Conservation (phyloP, 176 grass and related monocot species). For the Triticum turgidum region DNA sequence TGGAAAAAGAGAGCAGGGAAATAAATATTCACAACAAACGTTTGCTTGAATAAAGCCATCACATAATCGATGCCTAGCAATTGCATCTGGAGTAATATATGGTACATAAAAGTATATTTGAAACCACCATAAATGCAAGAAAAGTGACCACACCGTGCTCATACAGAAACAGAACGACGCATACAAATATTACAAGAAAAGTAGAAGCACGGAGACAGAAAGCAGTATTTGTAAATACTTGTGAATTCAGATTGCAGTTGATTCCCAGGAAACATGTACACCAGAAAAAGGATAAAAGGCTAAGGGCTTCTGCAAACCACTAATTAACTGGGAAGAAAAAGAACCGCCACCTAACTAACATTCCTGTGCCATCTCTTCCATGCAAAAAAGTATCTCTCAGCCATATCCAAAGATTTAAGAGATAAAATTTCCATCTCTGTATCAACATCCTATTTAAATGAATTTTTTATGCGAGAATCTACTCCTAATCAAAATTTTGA, state of each 20-base stretch:
- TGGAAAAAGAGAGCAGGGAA: no score
- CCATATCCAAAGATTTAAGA: neutral
- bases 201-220: neutral
- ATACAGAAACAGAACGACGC: no score
- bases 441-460: neutral
- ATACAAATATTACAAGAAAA: neutral
- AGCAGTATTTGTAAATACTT: neutral
- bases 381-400: slow-evolving; percentile 17
- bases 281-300: neutral
- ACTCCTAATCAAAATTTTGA: neutral
- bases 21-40: no score
- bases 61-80: no score
- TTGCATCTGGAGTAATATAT: no score
- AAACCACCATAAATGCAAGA: neutral
- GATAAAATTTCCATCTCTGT: neutral
- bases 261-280: neutral
- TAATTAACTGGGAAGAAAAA: neutral
- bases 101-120: no score
- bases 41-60: no score
- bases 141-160: neutral
- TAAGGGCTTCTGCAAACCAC: neutral
- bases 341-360: neutral
- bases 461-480: neutral
- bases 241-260: neutral
- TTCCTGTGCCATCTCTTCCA: neutral